Percentiles rank a stretch among this genome's conserved stretches.
Conservation (phyloP, 768 basidiomycete species). For the Hericium coralloides region DNA sequence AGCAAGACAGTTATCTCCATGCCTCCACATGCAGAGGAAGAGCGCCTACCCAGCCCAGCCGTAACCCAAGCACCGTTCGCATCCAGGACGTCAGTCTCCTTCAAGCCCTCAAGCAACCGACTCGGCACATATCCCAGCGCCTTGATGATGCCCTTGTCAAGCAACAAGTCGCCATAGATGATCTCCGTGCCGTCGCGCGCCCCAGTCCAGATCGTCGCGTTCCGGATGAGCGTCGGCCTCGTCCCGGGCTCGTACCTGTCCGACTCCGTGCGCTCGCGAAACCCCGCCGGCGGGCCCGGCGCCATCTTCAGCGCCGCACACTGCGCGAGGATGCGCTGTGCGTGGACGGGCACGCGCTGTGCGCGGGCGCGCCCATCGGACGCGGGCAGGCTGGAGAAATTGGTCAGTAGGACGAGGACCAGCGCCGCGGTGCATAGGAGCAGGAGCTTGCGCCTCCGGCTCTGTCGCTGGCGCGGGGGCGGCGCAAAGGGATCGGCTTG, state of each 20-base stretch:
- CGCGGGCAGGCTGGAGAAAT: background rate
- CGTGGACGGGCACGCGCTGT: conserved; percentile 17
- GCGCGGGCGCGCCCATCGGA: background rate
- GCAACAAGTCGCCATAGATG: conserved; percentile 51
- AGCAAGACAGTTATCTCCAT: conserved; percentile 13
- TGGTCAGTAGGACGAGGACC: background rate
- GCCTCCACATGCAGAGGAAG: conserved; percentile 8
- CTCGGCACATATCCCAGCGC: conserved; percentile 39
- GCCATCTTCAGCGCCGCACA: conserved; percentile 22
- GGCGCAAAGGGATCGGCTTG: background rate
- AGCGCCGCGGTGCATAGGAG: too few species aligned
- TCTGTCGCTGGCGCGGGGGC: too few species aligned
- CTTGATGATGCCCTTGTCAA: conserved; percentile 59
- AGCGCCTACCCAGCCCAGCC: conserved; percentile 43
- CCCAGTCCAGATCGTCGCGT: conserved; percentile 63
- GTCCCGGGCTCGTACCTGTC: conserved; percentile 65
- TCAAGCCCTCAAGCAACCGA: conserved; percentile 15
- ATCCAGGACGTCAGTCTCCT: conserved; percentile 45
- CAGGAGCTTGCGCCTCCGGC: too few species aligned
- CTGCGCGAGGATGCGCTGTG: conserved; percentile 19
- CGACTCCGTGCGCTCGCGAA: conserved; percentile 28
- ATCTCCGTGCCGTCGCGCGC: conserved; percentile 45
- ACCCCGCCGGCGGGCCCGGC: conserved; percentile 24
- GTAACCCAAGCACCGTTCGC: conserved; percentile 60
- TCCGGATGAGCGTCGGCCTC: conserved; percentile 55